Conservation (phyloP, 345 rosid genomes). For the Zanthoxylum bungeanum region DNA sequence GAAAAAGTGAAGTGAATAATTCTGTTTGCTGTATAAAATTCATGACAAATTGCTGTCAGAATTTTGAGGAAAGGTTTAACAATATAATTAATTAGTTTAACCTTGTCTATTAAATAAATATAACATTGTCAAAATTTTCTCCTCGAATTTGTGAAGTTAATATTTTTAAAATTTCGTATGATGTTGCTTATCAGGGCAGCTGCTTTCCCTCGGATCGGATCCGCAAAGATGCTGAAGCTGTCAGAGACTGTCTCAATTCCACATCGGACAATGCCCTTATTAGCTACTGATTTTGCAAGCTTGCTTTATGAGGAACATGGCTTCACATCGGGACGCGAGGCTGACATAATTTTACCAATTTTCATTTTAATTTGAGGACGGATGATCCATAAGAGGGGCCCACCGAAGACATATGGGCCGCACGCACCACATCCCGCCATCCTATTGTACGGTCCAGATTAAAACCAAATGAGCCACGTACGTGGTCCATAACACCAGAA, state of each 20-base stretch:
- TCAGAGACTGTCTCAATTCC: slow-evolving; percentile 74
- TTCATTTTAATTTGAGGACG: too few species aligned
- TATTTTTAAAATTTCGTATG: slow-evolving; percentile 3
- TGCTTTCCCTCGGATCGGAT: slow-evolving; percentile 80
- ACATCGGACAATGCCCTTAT: slow-evolving; percentile 32
- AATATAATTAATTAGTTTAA: not conserved
- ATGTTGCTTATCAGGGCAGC: slow-evolving; percentile 60
- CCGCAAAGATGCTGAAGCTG: slow-evolving; percentile 58
- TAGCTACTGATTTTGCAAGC: slow-evolving; percentile 33
- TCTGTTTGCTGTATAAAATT: not conserved
- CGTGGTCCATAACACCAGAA: not conserved
- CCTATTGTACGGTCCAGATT: slow-evolving; percentile 1
- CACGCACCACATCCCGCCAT: not conserved
- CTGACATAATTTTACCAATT: too few species aligned
- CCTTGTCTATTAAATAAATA: slow-evolving; percentile 11
- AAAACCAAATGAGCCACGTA: not conserved
- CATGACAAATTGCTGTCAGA: not conserved
- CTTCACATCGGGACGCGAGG: slow-evolving; percentile 26
- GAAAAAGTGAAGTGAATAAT: not conserved
- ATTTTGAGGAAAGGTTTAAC: not conserved
- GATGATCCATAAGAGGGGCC: too few species aligned
- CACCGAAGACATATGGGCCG: too few species aligned
- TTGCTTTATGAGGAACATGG: slow-evolving; percentile 42
- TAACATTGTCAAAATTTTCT: not conserved
- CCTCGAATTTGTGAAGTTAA: not conserved